A percentile compares a stretch with the other conserved stretches of the same genome.
phyloP scores from a whole-genome alignment of 768 basidiomycete species.

The Pholiota molesta region DNA sequence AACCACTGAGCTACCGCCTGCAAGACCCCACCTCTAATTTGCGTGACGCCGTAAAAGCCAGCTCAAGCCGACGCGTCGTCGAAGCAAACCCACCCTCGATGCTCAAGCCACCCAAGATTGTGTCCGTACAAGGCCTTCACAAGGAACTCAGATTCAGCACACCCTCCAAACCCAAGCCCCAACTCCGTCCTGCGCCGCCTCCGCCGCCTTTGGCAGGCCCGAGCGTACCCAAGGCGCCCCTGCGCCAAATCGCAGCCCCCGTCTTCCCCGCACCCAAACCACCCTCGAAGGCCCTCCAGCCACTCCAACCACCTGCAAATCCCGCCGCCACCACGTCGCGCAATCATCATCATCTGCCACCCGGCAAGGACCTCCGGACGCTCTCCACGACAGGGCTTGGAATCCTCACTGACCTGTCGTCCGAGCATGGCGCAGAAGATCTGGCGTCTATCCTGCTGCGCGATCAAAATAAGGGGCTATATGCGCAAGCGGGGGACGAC shows the following conservation, averaged over 20 bases:
- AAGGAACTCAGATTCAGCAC: not conserved
- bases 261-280: slow-evolving; percentile 6
- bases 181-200: slow-evolving; percentile 8
- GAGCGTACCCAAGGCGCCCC: slow-evolving; percentile 2
- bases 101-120: not conserved
- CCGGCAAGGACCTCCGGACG: slow-evolving; percentile 44
- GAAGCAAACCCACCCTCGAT: not conserved
- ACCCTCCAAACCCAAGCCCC: not conserved
- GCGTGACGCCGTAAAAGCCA: not conserved
- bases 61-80: not conserved
- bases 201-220: slow-evolving; percentile 8
- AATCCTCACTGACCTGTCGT: slow-evolving; percentile 51
- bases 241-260: slow-evolving; percentile 12
- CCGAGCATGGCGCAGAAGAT: slow-evolving; percentile 42
- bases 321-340: slow-evolving; percentile 9
- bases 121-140: slow-evolving; percentile 2
- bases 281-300: slow-evolving; percentile 23
- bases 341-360: not conserved
- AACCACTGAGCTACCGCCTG: not conserved
- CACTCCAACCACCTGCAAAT: slow-evolving; percentile 30
- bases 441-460: slow-evolving; percentile 56
- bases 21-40: not conserved
- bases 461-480: slow-evolving; percentile 44
- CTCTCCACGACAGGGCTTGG: slow-evolving; percentile 58
- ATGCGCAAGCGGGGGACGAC: slow-evolving; percentile 27